A percentile compares a stretch with the other conserved stretches of the same genome.
phyloP scores from a whole-genome alignment of 2,329 filamentous ascomycete species.

The Fusarium oxysporum region DNA sequence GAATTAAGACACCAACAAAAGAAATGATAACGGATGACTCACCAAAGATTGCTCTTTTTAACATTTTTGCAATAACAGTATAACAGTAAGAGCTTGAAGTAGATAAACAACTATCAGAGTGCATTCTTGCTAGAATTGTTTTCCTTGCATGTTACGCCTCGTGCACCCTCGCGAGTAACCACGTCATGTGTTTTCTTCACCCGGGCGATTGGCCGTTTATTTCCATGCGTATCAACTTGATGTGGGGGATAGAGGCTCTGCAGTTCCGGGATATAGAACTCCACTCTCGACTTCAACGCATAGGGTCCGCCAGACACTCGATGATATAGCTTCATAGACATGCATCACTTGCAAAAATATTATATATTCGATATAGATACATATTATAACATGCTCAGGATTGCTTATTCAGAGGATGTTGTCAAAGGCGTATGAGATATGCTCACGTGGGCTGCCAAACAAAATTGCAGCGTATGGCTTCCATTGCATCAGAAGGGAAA shows the following conservation, averaged over 20 bases:
- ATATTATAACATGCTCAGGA: neutral
- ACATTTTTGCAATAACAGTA: fast-evolving
- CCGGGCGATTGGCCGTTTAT: neutral
- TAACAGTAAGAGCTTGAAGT: neutral
- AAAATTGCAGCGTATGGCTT: conserved; percentile 1
- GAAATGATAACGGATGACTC: neutral
- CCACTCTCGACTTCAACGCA: neutral
- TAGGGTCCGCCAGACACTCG: neutral
- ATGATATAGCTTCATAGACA: neutral
- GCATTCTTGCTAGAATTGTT: conserved; percentile 9
- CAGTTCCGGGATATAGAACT: conserved; percentile 6
- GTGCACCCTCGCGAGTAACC: conserved; percentile 35
- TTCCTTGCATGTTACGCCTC: conserved; percentile 14
- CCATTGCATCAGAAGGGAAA: conserved; percentile 5
- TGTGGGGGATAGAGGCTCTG: conserved; percentile 4
- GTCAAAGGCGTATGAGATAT: neutral
- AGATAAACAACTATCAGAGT: neutral
- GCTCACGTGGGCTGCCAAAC: conserved; percentile 28
- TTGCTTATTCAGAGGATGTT: neutral
- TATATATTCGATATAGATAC: neutral
- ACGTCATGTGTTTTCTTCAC: conserved; percentile 13
- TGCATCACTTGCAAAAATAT: conserved; percentile 1
- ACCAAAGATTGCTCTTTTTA: neutral
- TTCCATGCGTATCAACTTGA: neutral
- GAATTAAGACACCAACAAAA: neutral